Evolutionary conservation across 176 grass and related monocot genomes (phyloP), one percentile per base, ranked within the genome.

Genomic region (Oryza punctata): DNA sequence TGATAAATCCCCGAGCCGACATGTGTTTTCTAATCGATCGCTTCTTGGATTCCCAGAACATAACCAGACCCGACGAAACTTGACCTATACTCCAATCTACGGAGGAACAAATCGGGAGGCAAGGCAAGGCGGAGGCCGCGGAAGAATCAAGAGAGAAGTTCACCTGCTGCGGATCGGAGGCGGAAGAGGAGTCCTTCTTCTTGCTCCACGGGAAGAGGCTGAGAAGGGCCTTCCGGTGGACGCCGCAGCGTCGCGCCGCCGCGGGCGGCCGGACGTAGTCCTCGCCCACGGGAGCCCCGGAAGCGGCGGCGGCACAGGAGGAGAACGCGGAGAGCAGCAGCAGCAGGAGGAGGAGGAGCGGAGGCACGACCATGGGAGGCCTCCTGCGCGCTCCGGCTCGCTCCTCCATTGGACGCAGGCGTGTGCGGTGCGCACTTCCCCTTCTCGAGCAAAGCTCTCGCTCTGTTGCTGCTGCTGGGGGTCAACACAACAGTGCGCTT

Each of bases 141-240:
- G 54, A 8, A 23, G n/a, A 10, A 60, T 2, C 21, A 5, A 38
- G 78, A 68, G 70, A 21, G 16, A 65, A 1, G 3, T 78, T 10
- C 81, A 94, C 92, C 84, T 94, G 92, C 60, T 91, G 86, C 25
- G 92, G 89, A 71, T 89, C 78, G 25, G 84, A 89, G 10, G 75
- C 37, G 46, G 77, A 84, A 25, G 73, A 49, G 50, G 87, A 89
- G 37, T 80, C 54, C 54, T 82, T 81, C 72, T 63, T 76, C 77
- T 80, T 68, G 84, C 69, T 69, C 88, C 88, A 90, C 3, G 84
- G 84, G 59, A 83, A 87, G 78, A 91, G 41, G 84, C 78, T 67
- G 26, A 94, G 87, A 65, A 94, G 92, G 14, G 77, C 70, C 82
- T 80, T 84, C 50, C 84, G 68, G 63, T 87, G 75, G 28, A 13